A percentile compares a stretch with the other conserved stretches of the same genome.
These are phyloP conservation scores for Eucalyptus tenuipes DNA, from an alignment of 345 rosid genomes.

Conservation along the genomic window DNA sequence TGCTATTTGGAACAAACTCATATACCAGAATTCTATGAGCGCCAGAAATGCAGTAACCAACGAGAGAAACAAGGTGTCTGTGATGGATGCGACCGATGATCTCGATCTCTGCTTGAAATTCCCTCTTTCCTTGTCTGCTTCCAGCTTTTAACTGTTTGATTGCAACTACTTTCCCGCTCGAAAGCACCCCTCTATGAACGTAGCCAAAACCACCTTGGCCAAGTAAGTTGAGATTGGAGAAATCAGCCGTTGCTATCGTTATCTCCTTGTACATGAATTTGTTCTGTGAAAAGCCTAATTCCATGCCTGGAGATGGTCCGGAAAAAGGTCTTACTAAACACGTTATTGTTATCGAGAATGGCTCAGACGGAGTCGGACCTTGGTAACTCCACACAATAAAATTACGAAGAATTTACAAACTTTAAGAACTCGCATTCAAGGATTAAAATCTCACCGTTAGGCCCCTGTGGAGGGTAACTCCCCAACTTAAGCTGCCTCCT, in stretches of 20 bases:
- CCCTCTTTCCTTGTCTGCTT: constrained; percentile 54
- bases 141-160: constrained; percentile 55
- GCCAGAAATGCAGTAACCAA: constrained; percentile 50
- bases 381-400: neutral
- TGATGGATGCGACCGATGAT: constrained; percentile 56
- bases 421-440: neutral
- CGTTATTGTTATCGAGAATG: neutral
- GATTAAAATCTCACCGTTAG: neutral
- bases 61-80: constrained; percentile 46
- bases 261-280: constrained; percentile 40
- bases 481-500: neutral
- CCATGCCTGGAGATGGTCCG: constrained; percentile 20
- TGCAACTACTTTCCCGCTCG: constrained; percentile 43
- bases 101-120: constrained; percentile 53
- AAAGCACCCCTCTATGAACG: constrained; percentile 54
- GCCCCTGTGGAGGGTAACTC: neutral
- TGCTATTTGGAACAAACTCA: constrained; percentile 60
- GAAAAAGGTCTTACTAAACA: neutral
- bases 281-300: constrained; percentile 29
- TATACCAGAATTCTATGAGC: constrained; percentile 50
- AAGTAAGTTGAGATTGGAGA: constrained; percentile 32
- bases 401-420: neutral
- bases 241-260: constrained; percentile 34
- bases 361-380: neutral
- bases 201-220: constrained; percentile 83